phyloP scores from a whole-genome alignment of 805 yeast genomes.

The Zygoascus biomembranicola region DNA sequence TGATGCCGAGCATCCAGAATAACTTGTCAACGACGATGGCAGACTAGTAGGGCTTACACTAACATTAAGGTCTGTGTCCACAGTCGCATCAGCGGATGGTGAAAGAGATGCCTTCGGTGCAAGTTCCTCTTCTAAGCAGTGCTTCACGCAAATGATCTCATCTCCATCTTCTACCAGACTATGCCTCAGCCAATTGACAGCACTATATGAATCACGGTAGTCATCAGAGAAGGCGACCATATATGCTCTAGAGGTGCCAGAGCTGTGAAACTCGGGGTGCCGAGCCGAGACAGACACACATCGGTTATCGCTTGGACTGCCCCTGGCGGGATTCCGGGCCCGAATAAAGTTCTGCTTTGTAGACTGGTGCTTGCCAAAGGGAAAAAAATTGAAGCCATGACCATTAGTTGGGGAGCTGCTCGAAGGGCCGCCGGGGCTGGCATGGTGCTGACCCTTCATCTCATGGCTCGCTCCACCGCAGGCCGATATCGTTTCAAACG shows the following conservation, averaged over 20 bases:
- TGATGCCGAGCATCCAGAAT: background rate
- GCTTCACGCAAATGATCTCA: conserved; percentile 17
- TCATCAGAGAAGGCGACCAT: conserved; percentile 14
- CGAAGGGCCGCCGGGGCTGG: background rate
- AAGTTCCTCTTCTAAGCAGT: conserved; percentile 7
- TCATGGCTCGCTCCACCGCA: background rate
- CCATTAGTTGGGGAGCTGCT: background rate
- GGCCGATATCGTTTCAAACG: background rate
- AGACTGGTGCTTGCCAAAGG: background rate
- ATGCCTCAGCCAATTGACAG: conserved; percentile 15
- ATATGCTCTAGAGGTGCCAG: conserved; percentile 13
- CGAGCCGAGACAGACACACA: conserved; percentile 14
- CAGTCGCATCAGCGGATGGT: conserved; percentile 2
- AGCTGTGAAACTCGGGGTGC: conserved; percentile 8
- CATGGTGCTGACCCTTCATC: background rate
- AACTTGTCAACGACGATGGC: background rate
- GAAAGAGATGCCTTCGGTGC: conserved; percentile 3
- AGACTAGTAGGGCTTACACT: background rate
- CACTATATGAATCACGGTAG: conserved; percentile 7
- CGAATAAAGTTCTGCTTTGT: background rate
- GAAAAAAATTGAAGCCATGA: background rate
- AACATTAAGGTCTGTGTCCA: background rate
- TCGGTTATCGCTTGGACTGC: background rate
- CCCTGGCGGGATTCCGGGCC: background rate
- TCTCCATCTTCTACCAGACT: conserved; percentile 17